phyloP scores from a whole-genome alignment of 2,329 filamentous ascomycete species.

The Fusarium continuum region DNA sequence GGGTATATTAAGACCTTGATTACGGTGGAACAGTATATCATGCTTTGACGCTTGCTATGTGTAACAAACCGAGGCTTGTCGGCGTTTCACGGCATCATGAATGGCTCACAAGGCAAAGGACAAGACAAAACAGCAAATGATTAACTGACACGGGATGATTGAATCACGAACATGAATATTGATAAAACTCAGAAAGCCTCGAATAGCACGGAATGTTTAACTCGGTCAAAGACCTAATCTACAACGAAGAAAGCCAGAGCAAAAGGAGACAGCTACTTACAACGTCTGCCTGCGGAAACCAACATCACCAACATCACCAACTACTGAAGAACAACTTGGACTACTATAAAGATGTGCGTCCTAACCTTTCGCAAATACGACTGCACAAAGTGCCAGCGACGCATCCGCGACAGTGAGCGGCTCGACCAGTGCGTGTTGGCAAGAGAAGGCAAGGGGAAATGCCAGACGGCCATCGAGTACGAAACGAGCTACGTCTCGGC shows the following conservation, averaged over 20 bases:
- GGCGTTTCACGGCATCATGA: slow-evolving; percentile 5
- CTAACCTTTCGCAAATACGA: slow-evolving; percentile 20
- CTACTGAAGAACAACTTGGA: neutral
- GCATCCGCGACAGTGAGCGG: slow-evolving; percentile 10
- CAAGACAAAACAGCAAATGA: neutral
- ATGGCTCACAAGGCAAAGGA: neutral
- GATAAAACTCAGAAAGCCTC: neutral
- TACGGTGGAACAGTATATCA: neutral
- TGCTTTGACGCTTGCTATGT: neutral
- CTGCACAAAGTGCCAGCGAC: slow-evolving; percentile 24
- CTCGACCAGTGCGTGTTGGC: neutral
- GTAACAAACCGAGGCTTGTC: neutral
- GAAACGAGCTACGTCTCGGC: slow-evolving; percentile 19
- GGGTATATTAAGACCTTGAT: too few relatives aligned
- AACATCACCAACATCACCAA: neutral
- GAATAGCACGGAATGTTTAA: too few relatives aligned
- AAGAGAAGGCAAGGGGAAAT: neutral
- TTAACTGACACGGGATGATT: neutral
- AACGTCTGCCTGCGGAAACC: too few relatives aligned
- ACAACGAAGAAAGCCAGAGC: neutral
- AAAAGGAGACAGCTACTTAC: neutral
- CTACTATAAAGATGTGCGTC: slow-evolving; percentile 12
- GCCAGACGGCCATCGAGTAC: neutral
- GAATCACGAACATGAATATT: neutral
- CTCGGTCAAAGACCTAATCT: neutral